Base-by-base conservation (phyloP, 331 rosid species). In the Malus hybrid region DNA sequence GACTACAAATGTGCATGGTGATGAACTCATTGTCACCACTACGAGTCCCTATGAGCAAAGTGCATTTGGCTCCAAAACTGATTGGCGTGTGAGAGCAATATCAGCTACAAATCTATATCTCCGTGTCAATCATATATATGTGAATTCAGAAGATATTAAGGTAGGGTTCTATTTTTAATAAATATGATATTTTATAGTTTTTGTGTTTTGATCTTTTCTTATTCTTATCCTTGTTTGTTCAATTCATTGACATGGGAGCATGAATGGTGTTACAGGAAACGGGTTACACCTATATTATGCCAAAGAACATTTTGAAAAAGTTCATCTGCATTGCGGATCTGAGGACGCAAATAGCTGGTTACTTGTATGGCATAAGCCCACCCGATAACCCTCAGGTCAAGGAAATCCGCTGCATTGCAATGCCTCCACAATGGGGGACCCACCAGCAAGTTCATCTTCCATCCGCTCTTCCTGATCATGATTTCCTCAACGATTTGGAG, bases 11-110 rank as follows among this genome's bases (percentile, higher is more conserved):
- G 97, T 92, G 71, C 97, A 90, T 33, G 99, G 99, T 79, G 97
- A 92, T 79, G 97, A 90, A 79, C 97, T 95, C 48, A 90, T 95
- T 75, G 97, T 92, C 60, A 92, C 97, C 39, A 95, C 99, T 50
- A 95, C 97, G 9, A 95, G 97, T 88, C 99, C 99, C 19, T 95
- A 95, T 71, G 99, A 95, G 88, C 96, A 90, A 87, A 84, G 89
- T 77, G 96, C 91, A 44, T 92, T 85, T 89, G 96, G 93, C 63
- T 92, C 99, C 8, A 95, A 95, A 86, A 95, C 99, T 56, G 99
- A 95, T 75, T 95, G 99, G 99, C 99, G 99, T 92, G 99, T 95
- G 80, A 88, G 99, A 77, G 97, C 99, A 69, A 95, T 95, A 86
- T 95, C 97, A 6, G 97, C 99, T 69, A 95, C 99, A 50, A 95